Conservation (phyloP, 2,329 filamentous ascomycete genomes). For the Aspergillus novoparasiticus region DNA sequence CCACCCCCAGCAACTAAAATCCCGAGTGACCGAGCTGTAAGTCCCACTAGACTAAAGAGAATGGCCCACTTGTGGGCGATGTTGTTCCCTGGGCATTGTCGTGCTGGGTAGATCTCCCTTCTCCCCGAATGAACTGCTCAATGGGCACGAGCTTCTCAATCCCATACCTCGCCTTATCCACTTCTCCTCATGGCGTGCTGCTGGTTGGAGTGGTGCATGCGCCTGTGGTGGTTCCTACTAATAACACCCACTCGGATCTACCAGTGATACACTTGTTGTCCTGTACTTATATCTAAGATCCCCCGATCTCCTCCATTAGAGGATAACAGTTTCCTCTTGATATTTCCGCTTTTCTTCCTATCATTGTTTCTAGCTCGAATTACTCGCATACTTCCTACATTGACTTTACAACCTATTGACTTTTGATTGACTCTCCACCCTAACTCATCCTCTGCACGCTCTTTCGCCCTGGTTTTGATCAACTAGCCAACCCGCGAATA, state of each 20-base stretch:
- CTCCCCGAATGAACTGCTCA: conserved; percentile 17
- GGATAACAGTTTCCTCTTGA: neutral
- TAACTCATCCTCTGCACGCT: neutral
- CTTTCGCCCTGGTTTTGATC: neutral
- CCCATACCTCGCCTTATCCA: conserved; percentile 6
- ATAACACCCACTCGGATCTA: neutral
- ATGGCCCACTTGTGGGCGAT: conserved; percentile 8
- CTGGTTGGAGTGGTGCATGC: conserved; percentile 2
- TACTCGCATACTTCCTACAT: neutral
- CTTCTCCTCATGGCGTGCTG: conserved; percentile 14
- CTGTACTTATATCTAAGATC: conserved; percentile 14
- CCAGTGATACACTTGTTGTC: neutral
- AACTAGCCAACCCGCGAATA: neutral
- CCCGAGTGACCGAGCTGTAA: conserved; percentile 1
- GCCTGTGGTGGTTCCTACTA: neutral
- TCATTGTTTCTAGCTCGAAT: neutral
- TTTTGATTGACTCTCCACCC: neutral
- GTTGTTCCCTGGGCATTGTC: conserved; percentile 21
- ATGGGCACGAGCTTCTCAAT: conserved; percentile 19
- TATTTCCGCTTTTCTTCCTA: neutral
- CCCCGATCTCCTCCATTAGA: neutral
- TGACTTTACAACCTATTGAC: neutral
- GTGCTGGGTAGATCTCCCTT: conserved; percentile 20
- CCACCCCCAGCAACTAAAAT: conserved; percentile 21
- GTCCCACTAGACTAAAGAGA: neutral